Evolutionary conservation across 352 stramenopile species (phyloP), one percentile per base, ranked within the genome.

Genomic region (Phytophthora kernoviae): DNA sequence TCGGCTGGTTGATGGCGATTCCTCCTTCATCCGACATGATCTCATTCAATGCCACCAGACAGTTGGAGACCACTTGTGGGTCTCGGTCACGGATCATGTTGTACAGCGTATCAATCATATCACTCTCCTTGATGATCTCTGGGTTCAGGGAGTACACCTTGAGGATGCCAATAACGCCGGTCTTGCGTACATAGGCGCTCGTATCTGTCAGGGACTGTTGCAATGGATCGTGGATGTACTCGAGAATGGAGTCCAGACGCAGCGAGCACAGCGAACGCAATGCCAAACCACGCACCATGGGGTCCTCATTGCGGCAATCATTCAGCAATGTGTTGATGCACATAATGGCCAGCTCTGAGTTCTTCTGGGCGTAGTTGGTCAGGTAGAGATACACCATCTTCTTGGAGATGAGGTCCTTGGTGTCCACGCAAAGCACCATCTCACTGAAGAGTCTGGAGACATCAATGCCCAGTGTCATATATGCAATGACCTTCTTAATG

Each of bases 341-440:
- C 92, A 99, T 99, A 72, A 99, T 98, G 33, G 97, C 97, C 54
- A 99, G 80, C 54, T 99, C 97, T 32, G 96, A 97, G 78, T 99
- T 98, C 59, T 97, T 97, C 57, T 97, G 87, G 5, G 98, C 98
- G 79, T 99, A 99, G 70, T 98, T 99, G 68, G 95, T 98, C 21
- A 99, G 79, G 73, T 99, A 99, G n/a, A 99, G 83, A 66, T 99
- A 99, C 17, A 99, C 96, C 97, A 99, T 99, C 73, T 99, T 99
- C 83, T 99, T 99, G 26, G 99, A 96, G 47, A 99, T 98, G 11
- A 99, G 87, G 84, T 99, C 97, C 46, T 97, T 93, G 12, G 96
- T 99, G 70, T 99, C 96, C 41, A 94, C 90, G 65, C 83, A 96
- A 62, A 99, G 84, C 70, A 99, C 98, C 96, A 99, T 99, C 81